Percentiles rank a stretch among this genome's conserved stretches.
These are phyloP conservation scores for Allium fistulosum DNA, from an alignment of 106 monocot genomes.

Conservation along the genomic window DNA sequence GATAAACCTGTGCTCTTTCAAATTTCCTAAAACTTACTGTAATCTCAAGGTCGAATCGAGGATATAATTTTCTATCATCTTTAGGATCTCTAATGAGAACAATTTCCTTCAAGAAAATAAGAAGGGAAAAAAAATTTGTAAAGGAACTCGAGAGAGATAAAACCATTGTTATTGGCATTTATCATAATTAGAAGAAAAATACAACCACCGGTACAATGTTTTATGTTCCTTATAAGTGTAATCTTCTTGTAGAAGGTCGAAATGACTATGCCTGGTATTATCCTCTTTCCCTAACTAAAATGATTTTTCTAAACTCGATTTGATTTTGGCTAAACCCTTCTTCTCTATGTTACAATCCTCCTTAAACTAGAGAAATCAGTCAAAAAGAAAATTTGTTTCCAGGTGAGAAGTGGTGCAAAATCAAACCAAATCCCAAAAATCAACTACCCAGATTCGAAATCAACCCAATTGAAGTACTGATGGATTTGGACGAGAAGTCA, in stretches of 20 bases:
- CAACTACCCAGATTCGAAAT: no score
- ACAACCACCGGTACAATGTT: background rate
- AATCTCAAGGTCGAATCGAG: conserved; percentile 87
- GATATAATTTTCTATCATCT: conserved; percentile 77
- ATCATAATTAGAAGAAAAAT: background rate
- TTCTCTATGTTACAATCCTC: conserved; percentile 94
- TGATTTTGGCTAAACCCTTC: conserved; percentile 68
- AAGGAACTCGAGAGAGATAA: no score
- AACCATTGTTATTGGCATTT: no score
- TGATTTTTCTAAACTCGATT: conserved; percentile 44
- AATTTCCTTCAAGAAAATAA: conserved; percentile 42
- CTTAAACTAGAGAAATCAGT: conserved; percentile 52
- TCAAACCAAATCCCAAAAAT: no score
- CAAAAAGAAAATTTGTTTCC: no score
- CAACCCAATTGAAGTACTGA: no score
- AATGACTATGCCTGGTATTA: conserved; percentile 47
- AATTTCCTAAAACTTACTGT: conserved; percentile 73
- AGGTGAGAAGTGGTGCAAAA: no score
- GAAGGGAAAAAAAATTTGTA: no score
- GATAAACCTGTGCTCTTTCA: conserved; percentile 76
- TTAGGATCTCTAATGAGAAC: conserved; percentile 92
- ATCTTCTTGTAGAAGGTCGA: conserved; percentile 77
- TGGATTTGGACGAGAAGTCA: no score
- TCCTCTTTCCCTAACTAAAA: conserved; percentile 62
- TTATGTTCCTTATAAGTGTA: background rate